Conservation (phyloP, 129 eudicot genomes). For the Smallanthus sonchifolius region DNA sequence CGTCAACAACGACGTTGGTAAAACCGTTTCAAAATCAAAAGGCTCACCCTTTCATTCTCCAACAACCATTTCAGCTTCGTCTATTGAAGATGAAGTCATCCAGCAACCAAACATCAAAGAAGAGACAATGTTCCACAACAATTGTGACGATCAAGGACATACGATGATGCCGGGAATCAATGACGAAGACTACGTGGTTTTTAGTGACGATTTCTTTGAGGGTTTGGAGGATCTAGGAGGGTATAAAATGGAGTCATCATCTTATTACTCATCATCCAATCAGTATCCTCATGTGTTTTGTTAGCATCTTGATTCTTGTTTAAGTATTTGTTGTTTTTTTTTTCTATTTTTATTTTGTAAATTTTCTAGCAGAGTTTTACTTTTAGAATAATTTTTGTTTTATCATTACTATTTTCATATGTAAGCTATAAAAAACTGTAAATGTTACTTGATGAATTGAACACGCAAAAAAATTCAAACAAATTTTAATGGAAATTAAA, state of each 20-base stretch:
- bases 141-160: constrained; percentile 17
- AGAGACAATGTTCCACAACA: constrained; percentile 22
- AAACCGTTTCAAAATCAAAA: constrained; percentile 12
- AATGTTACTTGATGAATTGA: not conserved
- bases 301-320: constrained; percentile 16
- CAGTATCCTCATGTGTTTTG: constrained; percentile 35
- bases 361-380: constrained; percentile 2
- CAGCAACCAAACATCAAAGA: constrained; percentile 29
- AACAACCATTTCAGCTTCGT: constrained; percentile 15
- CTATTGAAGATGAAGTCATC: constrained; percentile 26
- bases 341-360: constrained; percentile 12
- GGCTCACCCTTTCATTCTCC: constrained; percentile 36
- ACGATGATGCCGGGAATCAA: not conserved
- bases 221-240: constrained; percentile 67
- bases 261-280: constrained; percentile 15
- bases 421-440: constrained; percentile 5
- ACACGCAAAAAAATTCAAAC: not conserved
- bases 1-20: constrained; percentile 15
- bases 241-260: constrained; percentile 22
- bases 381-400: constrained; percentile 9
- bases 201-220: constrained; percentile 65
- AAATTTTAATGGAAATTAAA: not conserved
- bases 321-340: not conserved
- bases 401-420: not conserved
- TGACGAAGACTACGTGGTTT: constrained; percentile 19